phyloP scores from a whole-genome alignment of 2,329 filamentous ascomycete genomes.

The Exophiala calicioides region DNA sequence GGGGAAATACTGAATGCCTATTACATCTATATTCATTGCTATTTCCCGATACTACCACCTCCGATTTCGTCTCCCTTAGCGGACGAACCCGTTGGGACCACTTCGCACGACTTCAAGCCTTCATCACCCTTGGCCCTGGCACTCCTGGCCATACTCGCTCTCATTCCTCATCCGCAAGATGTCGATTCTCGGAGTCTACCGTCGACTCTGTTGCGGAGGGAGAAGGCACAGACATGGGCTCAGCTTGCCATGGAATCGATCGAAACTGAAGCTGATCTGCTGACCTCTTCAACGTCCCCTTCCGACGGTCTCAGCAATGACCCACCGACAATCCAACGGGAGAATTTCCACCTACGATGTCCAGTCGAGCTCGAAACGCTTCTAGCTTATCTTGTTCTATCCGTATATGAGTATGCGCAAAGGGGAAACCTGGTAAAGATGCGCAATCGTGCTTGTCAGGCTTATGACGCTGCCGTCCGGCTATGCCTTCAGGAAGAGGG shows the following conservation, averaged over 20 bases:
- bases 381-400: slow-evolving; percentile 7
- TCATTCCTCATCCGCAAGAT: slow-evolving; percentile 16
- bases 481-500: slow-evolving; percentile 10
- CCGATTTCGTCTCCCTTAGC: slow-evolving; percentile 1
- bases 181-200: slow-evolving; percentile 1
- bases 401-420: slow-evolving; percentile 16
- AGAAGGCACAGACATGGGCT: slow-evolving; percentile 9
- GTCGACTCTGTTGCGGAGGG: slow-evolving; percentile 5
- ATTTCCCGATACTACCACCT: slow-evolving; percentile 16
- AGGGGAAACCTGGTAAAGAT: slow-evolving; percentile 17
- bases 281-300: slow-evolving; percentile 6
- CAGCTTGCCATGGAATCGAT: slow-evolving; percentile 13
- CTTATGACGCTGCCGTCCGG: slow-evolving; percentile 15
- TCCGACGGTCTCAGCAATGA: slow-evolving; percentile 6
- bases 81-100: slow-evolving; percentile 3
- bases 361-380: slow-evolving; percentile 11
- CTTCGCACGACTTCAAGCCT: slow-evolving; percentile 12
- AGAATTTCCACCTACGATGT: slow-evolving; percentile 7
- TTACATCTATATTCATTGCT: slow-evolving; percentile 18
- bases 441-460: slow-evolving; percentile 17
- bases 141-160: slow-evolving; percentile 10
- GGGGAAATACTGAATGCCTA: slow-evolving; percentile 14
- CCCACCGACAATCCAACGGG: slow-evolving; percentile 3
- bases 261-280: slow-evolving; percentile 15
- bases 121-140: slow-evolving; percentile 12